Percentiles rank a stretch among this genome's conserved stretches.
Evolutionary conservation across 441 rosid species (phyloP).

Genomic region (Gossypium schwendimanii): DNA sequence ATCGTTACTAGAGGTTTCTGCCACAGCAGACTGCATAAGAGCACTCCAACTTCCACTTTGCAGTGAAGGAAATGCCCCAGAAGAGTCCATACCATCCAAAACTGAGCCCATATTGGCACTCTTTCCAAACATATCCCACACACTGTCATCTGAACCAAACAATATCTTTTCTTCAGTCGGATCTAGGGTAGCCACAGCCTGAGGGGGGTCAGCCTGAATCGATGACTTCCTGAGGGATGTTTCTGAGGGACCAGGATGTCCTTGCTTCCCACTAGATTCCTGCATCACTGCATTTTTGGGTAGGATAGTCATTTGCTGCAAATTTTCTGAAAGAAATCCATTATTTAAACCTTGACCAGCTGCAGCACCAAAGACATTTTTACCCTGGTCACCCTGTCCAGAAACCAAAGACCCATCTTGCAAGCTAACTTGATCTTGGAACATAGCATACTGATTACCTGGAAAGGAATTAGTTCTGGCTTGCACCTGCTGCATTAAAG

Average conservation of each 20-base stretch:
- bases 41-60: conserved; percentile 99
- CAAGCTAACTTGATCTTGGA: conserved; percentile 33
- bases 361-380: conserved; percentile 27
- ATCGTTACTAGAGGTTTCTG: conserved; percentile 50
- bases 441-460: conserved; percentile 38
- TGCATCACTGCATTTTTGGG: conserved; percentile 34
- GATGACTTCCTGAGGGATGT: conserved; percentile 34
- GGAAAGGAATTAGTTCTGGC: conserved; percentile 39
- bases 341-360: conserved; percentile 37
- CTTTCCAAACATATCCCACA: conserved; percentile 72
- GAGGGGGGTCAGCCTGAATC: conserved; percentile 32
- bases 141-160: conserved; percentile 77
- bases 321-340: conserved; percentile 38
- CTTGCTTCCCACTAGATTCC: conserved; percentile 40
- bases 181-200: conserved; percentile 64
- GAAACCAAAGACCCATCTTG: conserved; percentile 41
- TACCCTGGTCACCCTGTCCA: conserved; percentile 43
- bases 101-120: conserved; percentile 37
- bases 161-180: conserved; percentile 87
- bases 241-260: conserved; percentile 33
- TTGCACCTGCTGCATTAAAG: conserved; percentile 38
- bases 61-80: conserved; percentile 53
- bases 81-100: conserved; percentile 38
- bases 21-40: conserved; percentile 91
- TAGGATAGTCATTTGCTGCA: conserved; percentile 34